phyloP scores from a whole-genome alignment of 2,329 filamentous ascomycete species.

The Phaeosphaeriaceae sp. region DNA sequence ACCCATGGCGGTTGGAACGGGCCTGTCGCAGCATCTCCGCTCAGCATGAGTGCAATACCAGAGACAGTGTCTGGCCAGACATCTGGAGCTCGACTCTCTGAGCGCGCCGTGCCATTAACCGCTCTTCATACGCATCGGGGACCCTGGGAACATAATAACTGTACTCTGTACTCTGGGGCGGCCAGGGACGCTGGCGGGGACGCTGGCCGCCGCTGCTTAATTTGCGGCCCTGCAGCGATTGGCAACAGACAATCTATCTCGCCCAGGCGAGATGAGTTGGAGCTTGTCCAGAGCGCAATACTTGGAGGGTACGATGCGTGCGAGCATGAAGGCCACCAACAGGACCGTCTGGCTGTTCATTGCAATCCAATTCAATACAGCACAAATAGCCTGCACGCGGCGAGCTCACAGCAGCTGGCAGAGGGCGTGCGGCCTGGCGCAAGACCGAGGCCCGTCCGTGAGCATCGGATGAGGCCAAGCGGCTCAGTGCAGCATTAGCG shows the following conservation, averaged over 20 bases:
- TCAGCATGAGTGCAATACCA: background rate
- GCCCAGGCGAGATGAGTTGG: conserved; percentile 22
- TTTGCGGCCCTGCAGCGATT: conserved; percentile 20
- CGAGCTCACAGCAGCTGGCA: background rate
- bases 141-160: background rate
- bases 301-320: conserved; percentile 1
- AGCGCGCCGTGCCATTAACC: background rate
- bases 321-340: background rate
- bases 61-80: background rate
- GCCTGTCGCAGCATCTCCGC: conserved; percentile 3
- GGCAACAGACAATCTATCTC: conserved; percentile 24
- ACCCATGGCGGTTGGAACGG: background rate
- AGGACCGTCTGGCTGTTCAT: background rate
- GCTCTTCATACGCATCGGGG: background rate
- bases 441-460: background rate
- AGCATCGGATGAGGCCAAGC: background rate
- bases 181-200: conserved; percentile 22
- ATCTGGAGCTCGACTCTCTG: background rate
- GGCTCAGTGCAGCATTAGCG: background rate
- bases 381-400: background rate
- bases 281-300: conserved; percentile 11
- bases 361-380: background rate
- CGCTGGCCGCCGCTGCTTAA: conserved; percentile 19
- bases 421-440: background rate
- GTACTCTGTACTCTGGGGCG: conserved; percentile 14